Evolutionary conservation across 768 basidiomycete species (phyloP).

Genomic region (Chalciporus piperatus): DNA sequence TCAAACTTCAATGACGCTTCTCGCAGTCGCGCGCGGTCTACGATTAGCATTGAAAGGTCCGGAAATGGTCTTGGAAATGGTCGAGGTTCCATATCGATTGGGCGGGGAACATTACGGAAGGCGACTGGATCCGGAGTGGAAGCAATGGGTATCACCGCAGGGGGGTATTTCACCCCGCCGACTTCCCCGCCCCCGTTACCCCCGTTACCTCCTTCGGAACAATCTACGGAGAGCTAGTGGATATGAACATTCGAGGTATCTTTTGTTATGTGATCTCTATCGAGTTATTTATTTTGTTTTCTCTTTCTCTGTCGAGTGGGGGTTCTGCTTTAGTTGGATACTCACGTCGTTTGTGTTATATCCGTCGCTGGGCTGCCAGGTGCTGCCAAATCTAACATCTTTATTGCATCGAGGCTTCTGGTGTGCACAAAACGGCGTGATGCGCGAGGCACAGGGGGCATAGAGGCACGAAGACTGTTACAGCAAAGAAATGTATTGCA

Average conservation of each 20-base stretch:
- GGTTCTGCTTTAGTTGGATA: neutral
- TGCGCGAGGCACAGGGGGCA: too few species aligned
- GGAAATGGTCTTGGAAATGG: slow-evolving; percentile 32
- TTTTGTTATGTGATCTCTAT: slow-evolving; percentile 1
- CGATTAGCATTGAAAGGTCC: slow-evolving; percentile 60
- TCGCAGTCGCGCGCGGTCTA: slow-evolving; percentile 49
- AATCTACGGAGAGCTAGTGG: slow-evolving; percentile 3
- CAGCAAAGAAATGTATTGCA: too few species aligned
- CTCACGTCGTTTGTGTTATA: neutral
- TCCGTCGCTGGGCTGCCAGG: neutral
- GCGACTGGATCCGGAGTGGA: slow-evolving; percentile 71
- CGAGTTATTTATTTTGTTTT: neutral
- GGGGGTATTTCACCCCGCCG: slow-evolving; percentile 73
- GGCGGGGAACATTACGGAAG: slow-evolving; percentile 60
- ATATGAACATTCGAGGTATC: neutral
- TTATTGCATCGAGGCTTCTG: too few species aligned
- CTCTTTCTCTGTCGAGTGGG: neutral
- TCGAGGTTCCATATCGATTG: slow-evolving; percentile 63
- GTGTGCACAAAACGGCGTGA: too few species aligned
- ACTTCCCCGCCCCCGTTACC: slow-evolving; percentile 28
- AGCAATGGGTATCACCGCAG: slow-evolving; percentile 70
- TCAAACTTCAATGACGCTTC: slow-evolving; percentile 29
- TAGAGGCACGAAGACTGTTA: too few species aligned
- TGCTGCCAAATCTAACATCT: neutral
- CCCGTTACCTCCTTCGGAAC: slow-evolving; percentile 19